These are phyloP conservation scores for Chlorophyllum brunneum DNA, from an alignment of 768 basidiomycete genomes.

Conservation along the genomic window DNA sequence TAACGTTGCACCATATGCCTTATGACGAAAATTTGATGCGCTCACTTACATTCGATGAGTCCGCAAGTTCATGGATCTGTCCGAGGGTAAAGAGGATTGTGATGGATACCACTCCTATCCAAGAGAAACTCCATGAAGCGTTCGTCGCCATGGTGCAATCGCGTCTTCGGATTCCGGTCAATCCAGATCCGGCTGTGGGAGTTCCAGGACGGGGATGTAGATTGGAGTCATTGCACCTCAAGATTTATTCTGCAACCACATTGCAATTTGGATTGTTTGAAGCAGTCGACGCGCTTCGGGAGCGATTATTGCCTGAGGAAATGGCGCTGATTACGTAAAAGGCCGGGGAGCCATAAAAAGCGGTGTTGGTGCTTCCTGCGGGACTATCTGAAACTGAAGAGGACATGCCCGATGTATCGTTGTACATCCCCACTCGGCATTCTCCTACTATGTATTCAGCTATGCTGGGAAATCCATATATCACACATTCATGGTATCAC, in stretches of 20 bases:
- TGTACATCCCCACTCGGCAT: too few relatives aligned
- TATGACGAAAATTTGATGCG: neutral
- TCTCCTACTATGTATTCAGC: too few relatives aligned
- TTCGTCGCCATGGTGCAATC: conserved; percentile 2
- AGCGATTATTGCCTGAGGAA: neutral
- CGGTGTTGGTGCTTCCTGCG: too few relatives aligned
- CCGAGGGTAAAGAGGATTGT: neutral
- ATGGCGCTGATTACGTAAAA: neutral
- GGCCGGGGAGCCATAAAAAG: too few relatives aligned
- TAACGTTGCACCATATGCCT: neutral
- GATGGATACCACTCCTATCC: neutral
- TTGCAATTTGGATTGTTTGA: neutral
- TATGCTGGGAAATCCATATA: too few relatives aligned
- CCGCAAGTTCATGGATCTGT: neutral
- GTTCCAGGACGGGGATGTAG: neutral
- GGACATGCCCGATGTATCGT: too few relatives aligned
- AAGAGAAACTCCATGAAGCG: neutral
- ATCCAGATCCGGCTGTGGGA: neutral
- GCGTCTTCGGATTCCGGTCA: neutral
- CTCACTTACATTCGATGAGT: neutral
- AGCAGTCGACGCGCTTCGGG: neutral
- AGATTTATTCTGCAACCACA: neutral
- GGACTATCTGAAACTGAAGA: too few relatives aligned
- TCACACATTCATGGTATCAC: too few relatives aligned
- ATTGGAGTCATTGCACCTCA: neutral